A percentile compares a stretch with the other conserved stretches of the same genome.
These are phyloP conservation scores for Lumnitzera littorea DNA, from an alignment of 345 rosid species.

Conservation along the genomic window DNA sequence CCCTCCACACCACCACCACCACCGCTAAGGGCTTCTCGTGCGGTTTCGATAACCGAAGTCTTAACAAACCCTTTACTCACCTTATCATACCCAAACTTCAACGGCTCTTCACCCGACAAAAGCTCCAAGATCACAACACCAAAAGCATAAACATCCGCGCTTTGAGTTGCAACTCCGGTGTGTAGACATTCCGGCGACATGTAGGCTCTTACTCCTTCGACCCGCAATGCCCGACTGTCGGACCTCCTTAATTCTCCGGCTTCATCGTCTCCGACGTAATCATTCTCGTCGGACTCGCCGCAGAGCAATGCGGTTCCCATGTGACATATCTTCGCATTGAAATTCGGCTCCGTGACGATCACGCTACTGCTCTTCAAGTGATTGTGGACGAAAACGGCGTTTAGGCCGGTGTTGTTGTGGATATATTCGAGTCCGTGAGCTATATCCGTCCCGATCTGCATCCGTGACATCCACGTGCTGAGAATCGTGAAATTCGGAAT, in stretches of 20 bases:
- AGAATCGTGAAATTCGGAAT: slow-evolving; percentile 67
- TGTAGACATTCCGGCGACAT: slow-evolving; percentile 75
- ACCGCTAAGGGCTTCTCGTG: slow-evolving; percentile 25
- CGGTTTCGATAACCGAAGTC: slow-evolving; percentile 60
- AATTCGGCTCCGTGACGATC: slow-evolving; percentile 56
- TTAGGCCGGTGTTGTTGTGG: slow-evolving; percentile 70
- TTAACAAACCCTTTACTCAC: slow-evolving; percentile 31
- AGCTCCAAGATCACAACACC: slow-evolving; percentile 79
- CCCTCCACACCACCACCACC: slow-evolving; percentile 25
- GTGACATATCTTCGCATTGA: slow-evolving; percentile 65
- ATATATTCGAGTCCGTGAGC: slow-evolving; percentile 86
- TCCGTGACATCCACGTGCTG: slow-evolving; percentile 69
- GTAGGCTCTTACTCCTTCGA: slow-evolving; percentile 74
- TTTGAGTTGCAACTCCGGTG: slow-evolving; percentile 54
- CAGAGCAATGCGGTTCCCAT: slow-evolving; percentile 80
- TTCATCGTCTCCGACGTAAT: slow-evolving; percentile 12
- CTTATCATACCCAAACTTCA: slow-evolving; percentile 48
- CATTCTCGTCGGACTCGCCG: slow-evolving; percentile 49
- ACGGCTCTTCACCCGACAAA: slow-evolving; percentile 69
- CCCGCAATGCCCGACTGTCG: slow-evolving; percentile 27
- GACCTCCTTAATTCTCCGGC: slow-evolving; percentile 17
- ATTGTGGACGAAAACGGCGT: slow-evolving; percentile 57
- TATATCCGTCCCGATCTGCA: slow-evolving; percentile 74
- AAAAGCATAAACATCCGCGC: slow-evolving; percentile 70
- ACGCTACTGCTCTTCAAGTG: slow-evolving; percentile 66